These are phyloP conservation scores for Claviceps humidiphila DNA, from an alignment of 2,329 filamentous ascomycete species.

Conservation along the genomic window DNA sequence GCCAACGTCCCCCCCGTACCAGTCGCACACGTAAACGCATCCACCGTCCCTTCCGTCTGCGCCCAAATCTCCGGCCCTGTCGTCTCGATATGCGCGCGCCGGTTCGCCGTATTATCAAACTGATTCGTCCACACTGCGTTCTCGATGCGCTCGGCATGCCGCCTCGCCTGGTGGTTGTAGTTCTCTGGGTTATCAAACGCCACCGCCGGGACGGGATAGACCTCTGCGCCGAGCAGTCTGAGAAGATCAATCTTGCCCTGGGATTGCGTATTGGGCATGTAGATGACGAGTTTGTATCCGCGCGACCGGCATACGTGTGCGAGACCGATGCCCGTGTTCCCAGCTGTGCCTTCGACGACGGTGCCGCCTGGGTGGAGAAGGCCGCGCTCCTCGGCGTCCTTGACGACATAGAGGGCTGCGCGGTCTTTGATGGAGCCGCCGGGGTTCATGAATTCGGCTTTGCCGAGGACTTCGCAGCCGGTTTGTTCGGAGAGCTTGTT, in stretches of 20 bases:
- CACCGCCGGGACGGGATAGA: constrained; percentile 90
- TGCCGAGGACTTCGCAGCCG: constrained; percentile 86
- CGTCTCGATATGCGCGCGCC: constrained; percentile 88
- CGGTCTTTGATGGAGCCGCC: constrained; percentile 94
- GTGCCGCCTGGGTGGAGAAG: constrained; percentile 76
- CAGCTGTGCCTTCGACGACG: constrained; percentile 91
- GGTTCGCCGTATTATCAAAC: constrained; percentile 93
- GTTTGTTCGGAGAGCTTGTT: constrained; percentile 82
- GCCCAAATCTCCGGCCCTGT: constrained; percentile 96
- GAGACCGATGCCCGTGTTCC: constrained; percentile 95
- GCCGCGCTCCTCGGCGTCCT: constrained; percentile 82
- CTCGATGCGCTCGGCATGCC: constrained; percentile 74
- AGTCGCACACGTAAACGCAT: constrained; percentile 91
- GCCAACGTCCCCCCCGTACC: constrained; percentile 88
- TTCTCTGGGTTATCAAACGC: constrained; percentile 91
- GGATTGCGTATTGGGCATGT: constrained; percentile 98
- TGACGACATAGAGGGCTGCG: constrained; percentile 84
- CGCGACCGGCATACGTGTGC: constrained; percentile 88
- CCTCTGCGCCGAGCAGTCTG: constrained; percentile 80
- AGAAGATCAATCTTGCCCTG: constrained; percentile 95
- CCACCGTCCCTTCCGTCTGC: constrained; percentile 72
- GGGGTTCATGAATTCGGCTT: constrained; percentile 98
- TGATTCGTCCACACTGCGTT: constrained; percentile 98
- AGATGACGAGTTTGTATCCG: constrained; percentile 93
- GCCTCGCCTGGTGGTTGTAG: constrained; percentile 90